Evolutionary conservation across 495 filamentous ascomycete species (phyloP).

Genomic region (Annulohypoxylon maeteangense): DNA sequence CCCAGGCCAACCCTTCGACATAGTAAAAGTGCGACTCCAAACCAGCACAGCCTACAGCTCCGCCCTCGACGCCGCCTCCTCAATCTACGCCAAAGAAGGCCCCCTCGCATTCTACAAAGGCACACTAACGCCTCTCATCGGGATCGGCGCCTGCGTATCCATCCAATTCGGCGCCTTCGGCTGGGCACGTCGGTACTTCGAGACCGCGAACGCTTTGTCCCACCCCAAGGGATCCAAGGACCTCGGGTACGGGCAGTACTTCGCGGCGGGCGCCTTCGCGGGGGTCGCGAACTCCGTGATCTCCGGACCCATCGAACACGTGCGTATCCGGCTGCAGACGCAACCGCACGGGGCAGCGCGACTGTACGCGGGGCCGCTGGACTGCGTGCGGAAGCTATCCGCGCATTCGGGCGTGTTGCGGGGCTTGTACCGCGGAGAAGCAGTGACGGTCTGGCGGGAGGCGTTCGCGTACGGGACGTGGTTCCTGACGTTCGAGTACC

Average conservation of each 20-base stretch:
- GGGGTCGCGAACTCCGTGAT: slow-evolving; percentile 90
- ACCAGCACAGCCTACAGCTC: slow-evolving; percentile 82
- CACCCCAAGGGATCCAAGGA: slow-evolving; percentile 49
- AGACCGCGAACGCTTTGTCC: slow-evolving; percentile 70
- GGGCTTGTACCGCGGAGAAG: slow-evolving; percentile 86
- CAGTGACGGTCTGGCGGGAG: slow-evolving; percentile 88
- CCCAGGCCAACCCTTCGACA: slow-evolving; percentile 96
- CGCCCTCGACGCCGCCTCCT: slow-evolving; percentile 79
- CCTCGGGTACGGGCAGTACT: slow-evolving; percentile 87
- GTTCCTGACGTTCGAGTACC: slow-evolving; percentile 94
- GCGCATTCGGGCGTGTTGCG: slow-evolving; percentile 70
- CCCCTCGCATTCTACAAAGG: slow-evolving; percentile 97
- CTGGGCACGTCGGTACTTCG: slow-evolving; percentile 85
- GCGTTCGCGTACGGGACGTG: slow-evolving; percentile 94
- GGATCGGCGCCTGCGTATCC: slow-evolving; percentile 96
- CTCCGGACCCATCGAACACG: slow-evolving; percentile 94
- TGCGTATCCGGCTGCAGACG: slow-evolving; percentile 96
- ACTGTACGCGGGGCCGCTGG: slow-evolving; percentile 85
- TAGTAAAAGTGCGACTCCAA: slow-evolving; percentile 97
- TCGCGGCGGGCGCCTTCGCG: slow-evolving; percentile 88
- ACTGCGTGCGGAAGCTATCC: slow-evolving; percentile 88
- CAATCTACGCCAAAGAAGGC: slow-evolving; percentile 90
- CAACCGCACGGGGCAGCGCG: slow-evolving; percentile 86
- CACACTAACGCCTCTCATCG: slow-evolving; percentile 93
- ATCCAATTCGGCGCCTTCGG: slow-evolving; percentile 99